phyloP scores from a whole-genome alignment of 2,329 filamentous ascomycete species.

The Plenodomus biglobosus region DNA sequence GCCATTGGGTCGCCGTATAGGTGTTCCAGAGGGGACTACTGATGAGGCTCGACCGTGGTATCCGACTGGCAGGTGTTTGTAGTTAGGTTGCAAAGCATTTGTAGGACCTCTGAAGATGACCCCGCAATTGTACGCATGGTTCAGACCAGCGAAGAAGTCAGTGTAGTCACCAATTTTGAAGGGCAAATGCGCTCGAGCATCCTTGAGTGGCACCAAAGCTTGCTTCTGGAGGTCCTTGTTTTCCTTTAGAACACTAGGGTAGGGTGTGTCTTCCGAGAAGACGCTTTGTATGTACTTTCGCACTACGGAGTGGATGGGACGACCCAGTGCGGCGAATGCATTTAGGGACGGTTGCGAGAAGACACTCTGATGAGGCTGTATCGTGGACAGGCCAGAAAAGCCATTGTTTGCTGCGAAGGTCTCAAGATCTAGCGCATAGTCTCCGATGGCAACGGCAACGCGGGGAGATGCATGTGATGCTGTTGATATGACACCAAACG shows the following conservation, averaged over 20 bases:
- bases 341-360: slow-evolving; percentile 70
- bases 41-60: slow-evolving; percentile 80
- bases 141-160: slow-evolving; percentile 79
- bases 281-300: slow-evolving; percentile 69
- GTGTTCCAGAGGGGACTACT: slow-evolving; percentile 72
- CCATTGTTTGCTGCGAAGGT: slow-evolving; percentile 61
- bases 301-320: slow-evolving; percentile 67
- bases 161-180: slow-evolving; percentile 82
- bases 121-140: slow-evolving; percentile 75
- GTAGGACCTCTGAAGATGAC: slow-evolving; percentile 70
- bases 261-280: slow-evolving; percentile 61
- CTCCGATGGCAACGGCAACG: slow-evolving; percentile 71
- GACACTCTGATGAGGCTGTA: slow-evolving; percentile 60
- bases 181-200: slow-evolving; percentile 68
- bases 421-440: slow-evolving; percentile 69
- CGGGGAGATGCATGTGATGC: slow-evolving; percentile 58
- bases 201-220: slow-evolving; percentile 60
- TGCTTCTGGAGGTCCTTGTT: slow-evolving; percentile 60
- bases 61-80: slow-evolving; percentile 76
- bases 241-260: slow-evolving; percentile 63
- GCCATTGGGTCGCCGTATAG: slow-evolving; percentile 71
- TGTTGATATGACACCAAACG: slow-evolving; percentile 79
- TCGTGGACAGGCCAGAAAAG: slow-evolving; percentile 60
- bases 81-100: slow-evolving; percentile 78
- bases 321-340: slow-evolving; percentile 71